These are phyloP conservation scores for Begonia fuchsioides DNA, from an alignment of 306 rosid genomes.

Conservation along the genomic window DNA sequence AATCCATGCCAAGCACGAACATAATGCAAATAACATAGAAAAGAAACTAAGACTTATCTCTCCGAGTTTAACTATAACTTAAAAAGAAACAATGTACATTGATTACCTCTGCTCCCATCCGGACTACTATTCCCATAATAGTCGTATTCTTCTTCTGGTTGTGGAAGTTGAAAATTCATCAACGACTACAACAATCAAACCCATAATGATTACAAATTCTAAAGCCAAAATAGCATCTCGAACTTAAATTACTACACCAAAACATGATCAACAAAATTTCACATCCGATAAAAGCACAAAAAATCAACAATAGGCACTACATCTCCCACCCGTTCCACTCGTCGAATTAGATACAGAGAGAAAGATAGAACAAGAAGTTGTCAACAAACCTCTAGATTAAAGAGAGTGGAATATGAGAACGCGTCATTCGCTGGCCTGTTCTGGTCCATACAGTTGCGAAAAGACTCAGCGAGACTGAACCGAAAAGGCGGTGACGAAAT, in stretches of 20 bases:
- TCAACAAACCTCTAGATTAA: constrained; percentile 63
- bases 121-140: constrained; percentile 94
- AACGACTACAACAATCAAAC: constrained; percentile 60
- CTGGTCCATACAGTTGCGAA: constrained; percentile 43
- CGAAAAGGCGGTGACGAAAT: background rate
- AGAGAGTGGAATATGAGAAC: constrained; percentile 47
- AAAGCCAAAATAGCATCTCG: constrained; percentile 7
- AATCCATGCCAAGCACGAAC: no score
- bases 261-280: constrained; percentile 2
- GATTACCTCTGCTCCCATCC: constrained; percentile 96
- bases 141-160: constrained; percentile 76
- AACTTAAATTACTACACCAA: background rate
- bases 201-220: constrained; percentile 1
- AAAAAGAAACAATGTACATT: constrained; percentile 36
- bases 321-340: background rate
- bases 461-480: constrained; percentile 7
- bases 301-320: background rate
- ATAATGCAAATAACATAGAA: background rate
- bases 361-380: background rate
- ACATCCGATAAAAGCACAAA: background rate
- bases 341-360: background rate
- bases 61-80: constrained; percentile 3
- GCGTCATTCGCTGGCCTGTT: constrained; percentile 45
- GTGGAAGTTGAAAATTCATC: constrained; percentile 90
- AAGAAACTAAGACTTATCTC: background rate